Evolutionary conservation across 208 protist genomes (phyloP).

Genomic region (Leishmania mexicana): DNA sequence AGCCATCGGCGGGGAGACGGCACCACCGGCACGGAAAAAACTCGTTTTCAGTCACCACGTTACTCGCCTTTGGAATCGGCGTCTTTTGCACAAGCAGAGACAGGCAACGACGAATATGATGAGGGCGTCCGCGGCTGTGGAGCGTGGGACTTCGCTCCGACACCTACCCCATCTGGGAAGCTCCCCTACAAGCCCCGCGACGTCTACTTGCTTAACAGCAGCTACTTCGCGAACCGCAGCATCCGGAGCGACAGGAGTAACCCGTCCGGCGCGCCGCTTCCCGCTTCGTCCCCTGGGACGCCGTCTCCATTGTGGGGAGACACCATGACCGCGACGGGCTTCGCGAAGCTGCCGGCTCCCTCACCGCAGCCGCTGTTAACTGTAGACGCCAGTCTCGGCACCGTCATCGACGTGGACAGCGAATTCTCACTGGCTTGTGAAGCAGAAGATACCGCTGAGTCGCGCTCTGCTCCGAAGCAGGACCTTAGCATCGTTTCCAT

Average conservation of each 20-base stretch:
- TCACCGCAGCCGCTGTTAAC: slow-evolving; percentile 1
- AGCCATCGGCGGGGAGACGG: not conserved
- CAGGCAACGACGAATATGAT: not conserved
- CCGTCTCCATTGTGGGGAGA: not conserved
- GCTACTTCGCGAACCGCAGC: slow-evolving; percentile 58
- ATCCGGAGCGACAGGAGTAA: slow-evolving; percentile 38
- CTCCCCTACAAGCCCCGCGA: slow-evolving; percentile 58
- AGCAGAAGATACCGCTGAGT: not conserved
- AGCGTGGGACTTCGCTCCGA: slow-evolving; percentile 2
- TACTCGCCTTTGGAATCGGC: not conserved
- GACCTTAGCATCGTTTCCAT: slow-evolving; percentile 45
- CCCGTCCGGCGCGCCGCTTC: slow-evolving; percentile 35
- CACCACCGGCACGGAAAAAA: not conserved
- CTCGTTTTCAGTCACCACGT: not conserved
- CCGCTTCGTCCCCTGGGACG: slow-evolving; percentile 7
- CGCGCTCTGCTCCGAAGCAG: slow-evolving; percentile 10
- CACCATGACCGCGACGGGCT: not conserved
- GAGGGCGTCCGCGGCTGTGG: not conserved
- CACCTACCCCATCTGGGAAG: slow-evolving; percentile 10
- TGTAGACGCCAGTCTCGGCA: slow-evolving; percentile 4
- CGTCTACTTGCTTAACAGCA: slow-evolving; percentile 44
- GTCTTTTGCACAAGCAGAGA: not conserved
- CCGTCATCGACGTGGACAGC: not conserved
- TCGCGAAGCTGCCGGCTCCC: not conserved
- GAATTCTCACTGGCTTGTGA: not conserved